Conservation (phyloP, 495 filamentous ascomycete species). For the Penicillium dipodomyicola region DNA sequence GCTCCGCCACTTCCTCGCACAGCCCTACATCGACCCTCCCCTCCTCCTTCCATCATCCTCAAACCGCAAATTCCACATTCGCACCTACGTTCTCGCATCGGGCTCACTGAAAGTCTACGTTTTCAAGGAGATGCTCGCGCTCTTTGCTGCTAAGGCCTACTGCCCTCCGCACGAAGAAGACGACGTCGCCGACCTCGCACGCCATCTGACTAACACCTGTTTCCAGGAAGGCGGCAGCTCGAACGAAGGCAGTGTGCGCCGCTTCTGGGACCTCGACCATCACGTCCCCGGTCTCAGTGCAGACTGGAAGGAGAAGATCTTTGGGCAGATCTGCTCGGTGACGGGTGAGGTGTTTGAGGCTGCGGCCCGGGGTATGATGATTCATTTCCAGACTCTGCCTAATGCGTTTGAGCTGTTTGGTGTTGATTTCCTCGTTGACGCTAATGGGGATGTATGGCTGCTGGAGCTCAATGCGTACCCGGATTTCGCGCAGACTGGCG, state of each 20-base stretch:
- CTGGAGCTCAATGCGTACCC: conserved; percentile 97
- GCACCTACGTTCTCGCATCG: conserved; percentile 80
- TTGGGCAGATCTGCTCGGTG: conserved; percentile 66
- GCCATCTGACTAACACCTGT: conserved; percentile 92
- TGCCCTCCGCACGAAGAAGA: conserved; percentile 46
- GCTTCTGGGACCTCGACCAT: conserved; percentile 66
- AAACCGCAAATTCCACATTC: conserved; percentile 90
- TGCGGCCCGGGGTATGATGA: conserved; percentile 72
- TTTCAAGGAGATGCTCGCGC: conserved; percentile 84
- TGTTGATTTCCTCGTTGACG: conserved; percentile 84
- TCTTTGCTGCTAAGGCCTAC: conserved; percentile 79
- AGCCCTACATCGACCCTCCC: conserved; percentile 92
- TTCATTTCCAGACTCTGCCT: conserved; percentile 87
- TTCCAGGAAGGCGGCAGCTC: conserved; percentile 63
- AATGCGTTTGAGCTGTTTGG: conserved; percentile 93
- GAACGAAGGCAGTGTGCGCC: conserved; percentile 59
- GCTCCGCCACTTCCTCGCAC: conserved; percentile 90
- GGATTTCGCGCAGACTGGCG: conserved; percentile 89
- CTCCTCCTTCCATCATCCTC: conserved; percentile 65
- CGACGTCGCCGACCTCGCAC: conserved; percentile 52
- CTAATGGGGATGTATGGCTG: conserved; percentile 60
- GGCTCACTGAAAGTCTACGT: conserved; percentile 80
- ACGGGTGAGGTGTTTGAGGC: conserved; percentile 80
- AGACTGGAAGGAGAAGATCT: conserved; percentile 60
- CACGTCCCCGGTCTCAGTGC: conserved; percentile 33